phyloP scores from a whole-genome alignment of 2,329 filamentous ascomycete species.

The Lachnellula arida region DNA sequence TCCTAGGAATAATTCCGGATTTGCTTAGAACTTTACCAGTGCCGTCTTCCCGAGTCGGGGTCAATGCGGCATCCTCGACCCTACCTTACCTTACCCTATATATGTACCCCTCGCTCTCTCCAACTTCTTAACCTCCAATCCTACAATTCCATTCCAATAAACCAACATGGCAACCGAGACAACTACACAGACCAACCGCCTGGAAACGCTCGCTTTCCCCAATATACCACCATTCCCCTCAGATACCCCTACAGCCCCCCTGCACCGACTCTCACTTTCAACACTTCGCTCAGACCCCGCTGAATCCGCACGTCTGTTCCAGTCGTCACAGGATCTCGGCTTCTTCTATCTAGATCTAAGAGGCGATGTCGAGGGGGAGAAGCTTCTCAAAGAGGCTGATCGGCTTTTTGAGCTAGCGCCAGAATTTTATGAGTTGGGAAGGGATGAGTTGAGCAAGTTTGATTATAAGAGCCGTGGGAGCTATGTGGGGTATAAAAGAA shows the following conservation, averaged over 20 bases:
- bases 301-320: constrained; percentile 19
- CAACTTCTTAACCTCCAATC: not conserved
- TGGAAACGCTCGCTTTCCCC: constrained; percentile 7
- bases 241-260: not conserved
- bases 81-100: not conserved
- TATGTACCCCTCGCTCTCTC: not conserved
- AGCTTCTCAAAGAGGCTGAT: constrained; percentile 18
- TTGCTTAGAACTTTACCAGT: no score
- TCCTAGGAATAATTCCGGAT: not conserved
- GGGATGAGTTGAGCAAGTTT: constrained; percentile 50
- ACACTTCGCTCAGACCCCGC: not conserved
- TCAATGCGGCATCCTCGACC: not conserved
- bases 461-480: constrained; percentile 38
- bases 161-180: constrained; percentile 11
- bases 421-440: constrained; percentile 34
- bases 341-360: constrained; percentile 28
- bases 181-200: not conserved
- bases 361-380: constrained; percentile 16
- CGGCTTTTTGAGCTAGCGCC: constrained; percentile 19
- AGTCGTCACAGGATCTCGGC: constrained; percentile 21
- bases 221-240: constrained; percentile 18
- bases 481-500: constrained; percentile 26
- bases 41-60: not conserved
- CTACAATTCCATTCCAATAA: not conserved
- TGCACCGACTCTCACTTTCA: not conserved